Base-by-base conservation (phyloP, 164 flowering plant genomes). In the Vitis labrusca region DNA sequence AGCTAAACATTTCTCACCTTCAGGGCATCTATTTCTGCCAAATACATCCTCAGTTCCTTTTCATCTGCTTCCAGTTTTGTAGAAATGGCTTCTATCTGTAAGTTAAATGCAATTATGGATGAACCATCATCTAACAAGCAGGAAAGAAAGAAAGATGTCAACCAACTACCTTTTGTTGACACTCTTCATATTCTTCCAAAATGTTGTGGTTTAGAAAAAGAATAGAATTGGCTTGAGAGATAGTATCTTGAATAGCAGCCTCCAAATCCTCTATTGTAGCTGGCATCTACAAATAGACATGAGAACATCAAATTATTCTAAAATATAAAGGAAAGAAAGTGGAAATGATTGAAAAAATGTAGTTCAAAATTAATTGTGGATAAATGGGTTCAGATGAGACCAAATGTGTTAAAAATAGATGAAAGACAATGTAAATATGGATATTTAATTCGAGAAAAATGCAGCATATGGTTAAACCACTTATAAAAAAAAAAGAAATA, bases 211-310 rank as follows among this genome's bases (percentile, higher is more conserved):
- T 95, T 19, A 95, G 85, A 47, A 84, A 91, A 64, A 90, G 83
- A 70, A 90, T 88, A 23, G 98, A 91, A 81, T 91, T 91, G 64
- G 99, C 98, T 76, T 95, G 85, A 75, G 92, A 78, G 51, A 79
- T 78, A 71, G 72, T 82, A 76, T 91, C 99, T 66, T 88, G 85
- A 72, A 95, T 95, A 15, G 94, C 91, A 67, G 90, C 93, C 70
- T 93, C 88, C 79, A 95, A 64, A 55, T 95, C 99, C 79, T 95
- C 99, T 73, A 95, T 76, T 15, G 98, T 95, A 63, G 86, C 59
- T 63, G 99, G 99, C 99, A 95, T 91, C 99, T 95, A 73, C 61
- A 71, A 13, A 67, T 52, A 50, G 58, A 77, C 27, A 73, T 11
- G 59, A 12, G 47, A 66, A 17, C 23, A 14, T 50, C 8, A 66